Evolutionary conservation across 768 basidiomycete genomes (phyloP), one percentile per base, ranked within the genome.

Genomic region (Serendipita sp.): DNA sequence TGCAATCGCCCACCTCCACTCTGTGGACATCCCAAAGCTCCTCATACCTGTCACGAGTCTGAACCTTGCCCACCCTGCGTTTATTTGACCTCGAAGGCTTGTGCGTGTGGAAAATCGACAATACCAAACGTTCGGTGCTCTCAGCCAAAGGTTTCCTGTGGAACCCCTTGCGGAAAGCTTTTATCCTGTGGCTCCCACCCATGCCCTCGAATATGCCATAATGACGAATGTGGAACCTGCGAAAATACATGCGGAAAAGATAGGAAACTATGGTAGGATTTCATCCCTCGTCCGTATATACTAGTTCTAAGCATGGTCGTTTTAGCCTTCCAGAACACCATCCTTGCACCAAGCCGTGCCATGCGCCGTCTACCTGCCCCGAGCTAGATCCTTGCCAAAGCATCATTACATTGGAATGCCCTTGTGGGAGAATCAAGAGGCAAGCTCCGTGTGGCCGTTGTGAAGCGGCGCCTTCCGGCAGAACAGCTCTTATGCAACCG

Each of bases 101-200:
- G 96, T 72, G 90, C 89, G 0, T 99, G 96, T 71, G 90, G 92
- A 30, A 92, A 94, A 79, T 87, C 85, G 71, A 75, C 75, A 44
- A 79, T 98, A 2, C 80, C 78, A 51, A 91, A 97, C 70, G 80
- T 93, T 10, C 78, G 83, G 41, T 99, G 96, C 72, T 89, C 92
- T 1, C 82, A 88, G 70, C 87, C 89, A 70, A 87, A 84, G 70
- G 86, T 99, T 3, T 85, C 82, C 0, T 99, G 96, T 71, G 96
- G 95, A 5, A 81, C 77, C 30, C 73, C 79, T 2, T 99, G 96
- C 72, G 87, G 86, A 67, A 85, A 86, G 82, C 73, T 87, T 2
- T 76, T 97, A 65, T 75, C 75, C 0, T 99, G 96, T 70, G 96
- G 95, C 1, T 92, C 86, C 71, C 96, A 99, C 72, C 83, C 80